Conservation (phyloP, 352 stramenopile species). For the Pythium aquatile region DNA sequence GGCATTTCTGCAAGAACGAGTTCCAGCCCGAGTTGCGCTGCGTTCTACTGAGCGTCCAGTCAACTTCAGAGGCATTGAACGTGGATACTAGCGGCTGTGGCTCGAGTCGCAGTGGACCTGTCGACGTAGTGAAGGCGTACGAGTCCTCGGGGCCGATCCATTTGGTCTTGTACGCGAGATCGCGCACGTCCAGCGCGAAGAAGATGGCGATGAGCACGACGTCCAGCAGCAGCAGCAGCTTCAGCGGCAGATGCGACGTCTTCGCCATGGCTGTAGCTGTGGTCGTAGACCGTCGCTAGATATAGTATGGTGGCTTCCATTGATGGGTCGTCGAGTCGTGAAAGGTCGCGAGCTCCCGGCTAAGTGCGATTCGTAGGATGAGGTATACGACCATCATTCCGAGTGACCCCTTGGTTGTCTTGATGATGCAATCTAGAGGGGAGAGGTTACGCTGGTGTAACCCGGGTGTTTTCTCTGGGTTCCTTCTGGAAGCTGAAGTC, state of each 20-base stretch:
- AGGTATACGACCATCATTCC: constrained; percentile 6
- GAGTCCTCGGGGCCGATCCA: constrained; percentile 28
- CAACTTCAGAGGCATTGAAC: neutral
- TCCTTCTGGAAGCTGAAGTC: constrained; percentile 5
- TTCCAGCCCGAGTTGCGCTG: constrained; percentile 19
- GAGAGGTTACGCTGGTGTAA: constrained; percentile 6
- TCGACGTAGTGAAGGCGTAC: constrained; percentile 26
- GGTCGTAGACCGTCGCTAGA: no score
- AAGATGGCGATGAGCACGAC: constrained; percentile 26
- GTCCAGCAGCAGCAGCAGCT: constrained; percentile 26
- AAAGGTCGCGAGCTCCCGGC: constrained; percentile 18
- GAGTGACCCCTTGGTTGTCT: neutral
- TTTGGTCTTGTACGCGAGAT: constrained; percentile 30
- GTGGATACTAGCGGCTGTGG: constrained; percentile 1
- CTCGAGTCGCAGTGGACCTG: constrained; percentile 6
- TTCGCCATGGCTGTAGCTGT: neutral
- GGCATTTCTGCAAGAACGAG: constrained; percentile 29
- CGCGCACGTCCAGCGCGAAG: constrained; percentile 25
- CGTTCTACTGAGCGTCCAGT: neutral
- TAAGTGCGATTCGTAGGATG: constrained; percentile 6
- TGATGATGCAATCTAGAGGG: constrained; percentile 1
- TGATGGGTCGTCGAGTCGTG: neutral
- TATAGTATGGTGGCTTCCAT: neutral
- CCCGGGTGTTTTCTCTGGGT: constrained; percentile 4
- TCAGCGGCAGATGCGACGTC: constrained; percentile 16